Base-by-base conservation (phyloP, 2,329 filamentous ascomycete species). In the Ustilaginoidea virens region DNA sequence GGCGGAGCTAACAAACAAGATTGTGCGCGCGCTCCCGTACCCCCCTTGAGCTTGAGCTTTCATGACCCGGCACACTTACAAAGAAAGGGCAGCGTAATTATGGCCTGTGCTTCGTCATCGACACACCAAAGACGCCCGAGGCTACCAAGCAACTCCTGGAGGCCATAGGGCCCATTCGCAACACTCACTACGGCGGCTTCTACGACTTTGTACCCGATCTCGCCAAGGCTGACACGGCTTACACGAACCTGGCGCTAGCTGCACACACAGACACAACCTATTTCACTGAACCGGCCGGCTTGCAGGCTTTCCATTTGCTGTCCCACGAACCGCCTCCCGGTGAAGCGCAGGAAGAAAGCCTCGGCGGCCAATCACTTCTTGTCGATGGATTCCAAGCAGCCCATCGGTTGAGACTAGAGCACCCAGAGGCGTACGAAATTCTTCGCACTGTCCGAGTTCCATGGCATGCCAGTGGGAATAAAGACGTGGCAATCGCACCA, bases 231-330 rank as follows among this genome's bases (percentile, higher is more conserved):
- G 85, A 93, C 45, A 92, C 81, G 2, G 85, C 85, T 4, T 98
- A 96, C 56, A 94, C 87, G 2, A 83, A 79, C 42, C 64, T 90
- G 28, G 74, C 75, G 1, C 68, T 98, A 3, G 71, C 74, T 13
- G 77, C 80, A 1, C 90, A 98, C 52, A 96, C 87, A 1, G 90
- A 98, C 55, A 96, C 73, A 5, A 93, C 87, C 1, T 96, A 98
- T 53, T 96, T 96, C 56, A 85, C 74, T 14, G 87, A 96, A 37
- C 87, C 90, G 0, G 76, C 81, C 2, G 83, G 87, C 7, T 66
- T 98, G 19, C 90, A 98, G 51, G 74, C 90, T 16, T 92, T 98
- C 52, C 90, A 98, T 47, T 62, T 94, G 26, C 67, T 96, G 17
- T 90, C 81, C 0, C 77, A 74, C 6, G 55, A 63, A 2, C 67